Evolutionary conservation across 164 flowering plant genomes (phyloP), one percentile per base, ranked within the genome.

Genomic region (Stephania yunnanensis): DNA sequence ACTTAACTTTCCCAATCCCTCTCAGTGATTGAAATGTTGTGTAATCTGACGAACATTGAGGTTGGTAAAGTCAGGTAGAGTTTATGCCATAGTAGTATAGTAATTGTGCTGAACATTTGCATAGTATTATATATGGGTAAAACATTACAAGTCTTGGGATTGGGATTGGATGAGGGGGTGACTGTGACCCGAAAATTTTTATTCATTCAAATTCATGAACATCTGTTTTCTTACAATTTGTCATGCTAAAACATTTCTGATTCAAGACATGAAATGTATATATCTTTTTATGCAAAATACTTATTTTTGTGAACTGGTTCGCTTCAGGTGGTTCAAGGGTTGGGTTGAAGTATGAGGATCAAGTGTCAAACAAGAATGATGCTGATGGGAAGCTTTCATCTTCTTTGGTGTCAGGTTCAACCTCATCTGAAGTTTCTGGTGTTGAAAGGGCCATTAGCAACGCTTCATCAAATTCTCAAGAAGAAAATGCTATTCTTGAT

Each of bases 261-360:
- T 61, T 61, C 36, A 66, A 66, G 4, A 66, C 10, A 66, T 10
- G 29, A 7, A 25, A 22, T 66, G 30, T 12, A 7, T 25, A 66
- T 3, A 5, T 67, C 42, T 44, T 63, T 52, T 19, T 36, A 73
- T 73, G 61, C 58, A 55, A 67, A 30, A 64, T 68, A 10, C 19
- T 5, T 52, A 29, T 4, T 8, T 13, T 61, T 46, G 36, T 76
- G 9, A 52, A 70, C 50, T 30, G 22, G 46, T 68, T 81, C 75
- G 79, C 11, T 81, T 76, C 86, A 91, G 98, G 90, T 69, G 75
- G 87, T 72, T 81, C 86, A 15, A 92, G 81, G 80, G 73, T 58
- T 71, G 79, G 77, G 13, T 64, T 83, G 10, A 86, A 84, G 73
- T 5, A 78, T 76, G 97, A 90, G 77, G 94, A 91, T 79, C 91